Evolutionary conservation across 2,329 filamentous ascomycete genomes (phyloP).

Genomic region (Pseudogymnoascus pannorum): DNA sequence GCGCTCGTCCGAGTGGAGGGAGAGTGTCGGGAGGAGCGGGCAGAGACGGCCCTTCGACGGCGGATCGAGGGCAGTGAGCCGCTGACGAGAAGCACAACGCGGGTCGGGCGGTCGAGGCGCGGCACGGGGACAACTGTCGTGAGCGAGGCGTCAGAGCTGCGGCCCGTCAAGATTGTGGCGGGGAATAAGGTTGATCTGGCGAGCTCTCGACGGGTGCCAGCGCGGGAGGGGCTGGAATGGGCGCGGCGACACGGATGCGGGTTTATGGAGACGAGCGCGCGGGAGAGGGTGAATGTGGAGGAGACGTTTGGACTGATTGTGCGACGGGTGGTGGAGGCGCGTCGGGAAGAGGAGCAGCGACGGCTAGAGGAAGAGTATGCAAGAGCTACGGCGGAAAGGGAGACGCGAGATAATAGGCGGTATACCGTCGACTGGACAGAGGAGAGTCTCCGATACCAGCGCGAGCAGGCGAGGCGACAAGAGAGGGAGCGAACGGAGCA

Average conservation of each 20-base stretch:
- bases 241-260: conserved; percentile 64
- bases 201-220: conserved; percentile 60
- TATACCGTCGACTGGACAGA: conserved; percentile 4
- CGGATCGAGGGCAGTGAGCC: conserved; percentile 17
- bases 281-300: conserved; percentile 81
- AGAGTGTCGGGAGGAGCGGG: conserved; percentile 18
- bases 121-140: conserved; percentile 15
- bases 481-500: conserved; percentile 9
- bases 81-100: conserved; percentile 12
- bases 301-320: conserved; percentile 74
- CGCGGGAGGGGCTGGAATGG: conserved; percentile 68
- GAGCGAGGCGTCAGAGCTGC: conserved; percentile 42
- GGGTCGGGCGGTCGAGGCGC: conserved; percentile 18
- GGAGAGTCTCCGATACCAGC: background rate
- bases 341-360: conserved; percentile 16
- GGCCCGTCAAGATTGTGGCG: conserved; percentile 72
- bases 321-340: conserved; percentile 49
- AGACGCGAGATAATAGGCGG: background rate
- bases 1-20: conserved; percentile 74
- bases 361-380: conserved; percentile 1
- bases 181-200: conserved; percentile 83
- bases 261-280: conserved; percentile 84
- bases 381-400: background rate
- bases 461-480: conserved; percentile 1
- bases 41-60: conserved; percentile 58